Evolutionary conservation across 1,284 basidiomycete species (phyloP).

Genomic region (Tilletia setariae): DNA sequence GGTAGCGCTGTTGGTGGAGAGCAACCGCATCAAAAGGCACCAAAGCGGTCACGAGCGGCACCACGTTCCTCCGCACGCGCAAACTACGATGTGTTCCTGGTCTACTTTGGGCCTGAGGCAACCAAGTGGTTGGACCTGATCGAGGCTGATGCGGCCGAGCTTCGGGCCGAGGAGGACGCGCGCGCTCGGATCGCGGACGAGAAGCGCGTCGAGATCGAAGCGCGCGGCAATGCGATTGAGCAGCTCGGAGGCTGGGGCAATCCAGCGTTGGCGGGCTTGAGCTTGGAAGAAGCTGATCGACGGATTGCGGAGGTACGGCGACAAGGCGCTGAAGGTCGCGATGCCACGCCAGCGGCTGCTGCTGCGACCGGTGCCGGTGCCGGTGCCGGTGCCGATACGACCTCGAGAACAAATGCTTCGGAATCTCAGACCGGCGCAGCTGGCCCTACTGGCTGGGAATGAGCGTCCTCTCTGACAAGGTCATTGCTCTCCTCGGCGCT

Average conservation of each 20-base stretch:
- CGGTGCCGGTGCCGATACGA: no score
- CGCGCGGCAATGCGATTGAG: conserved; percentile 1
- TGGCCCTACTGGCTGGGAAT: background rate
- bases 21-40: no score
- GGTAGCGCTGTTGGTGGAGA: background rate
- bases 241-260: background rate
- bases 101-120: conserved; percentile 1
- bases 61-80: background rate
- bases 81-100: conserved; percentile 8
- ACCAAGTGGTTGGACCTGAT: background rate
- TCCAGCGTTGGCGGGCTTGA: background rate
- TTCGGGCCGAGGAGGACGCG: background rate
- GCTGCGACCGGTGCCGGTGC: background rate
- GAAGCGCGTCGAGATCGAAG: background rate
- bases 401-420: no score
- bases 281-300: background rate
- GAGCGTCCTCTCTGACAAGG: background rate
- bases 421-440: background rate
- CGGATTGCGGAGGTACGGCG: background rate
- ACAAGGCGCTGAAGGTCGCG: background rate
- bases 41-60: no score
- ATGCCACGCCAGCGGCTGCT: background rate
- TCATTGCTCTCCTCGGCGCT: no score
- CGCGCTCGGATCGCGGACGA: background rate
- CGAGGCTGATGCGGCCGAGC: background rate